These are phyloP conservation scores for Ceratobasidium sp. DNA, from an alignment of 1,284 basidiomycete genomes.

Conservation along the genomic window DNA sequence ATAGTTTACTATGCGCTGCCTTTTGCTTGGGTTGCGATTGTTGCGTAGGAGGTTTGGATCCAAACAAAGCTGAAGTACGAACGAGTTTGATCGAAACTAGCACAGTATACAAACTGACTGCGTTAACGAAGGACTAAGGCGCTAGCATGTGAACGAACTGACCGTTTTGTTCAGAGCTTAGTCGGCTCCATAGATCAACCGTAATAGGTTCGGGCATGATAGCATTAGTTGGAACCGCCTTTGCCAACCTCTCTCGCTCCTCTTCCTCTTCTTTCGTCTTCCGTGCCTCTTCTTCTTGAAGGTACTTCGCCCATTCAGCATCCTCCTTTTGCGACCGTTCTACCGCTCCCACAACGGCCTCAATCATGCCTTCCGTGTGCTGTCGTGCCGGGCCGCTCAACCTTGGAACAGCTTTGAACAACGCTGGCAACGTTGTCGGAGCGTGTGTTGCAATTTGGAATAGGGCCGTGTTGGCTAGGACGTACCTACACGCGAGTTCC, in stretches of 20 bases:
- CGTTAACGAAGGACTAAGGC: neutral
- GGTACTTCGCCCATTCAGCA: neutral
- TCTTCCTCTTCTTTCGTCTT: neutral
- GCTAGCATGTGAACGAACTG: neutral
- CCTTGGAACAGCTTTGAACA: slow-evolving; percentile 26
- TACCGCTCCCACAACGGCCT: slow-evolving; percentile 13
- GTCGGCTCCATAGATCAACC: slow-evolving; percentile 25
- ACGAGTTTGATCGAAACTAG: neutral
- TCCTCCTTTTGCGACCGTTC: neutral
- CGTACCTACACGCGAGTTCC: neutral
- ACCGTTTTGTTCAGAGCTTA: slow-evolving; percentile 1
- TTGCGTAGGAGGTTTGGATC: neutral
- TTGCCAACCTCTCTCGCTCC: neutral
- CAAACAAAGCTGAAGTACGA: slow-evolving; percentile 35
- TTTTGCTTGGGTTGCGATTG: slow-evolving; percentile 15
- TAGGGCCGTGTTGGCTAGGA: slow-evolving; percentile 33
- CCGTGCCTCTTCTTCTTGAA: neutral
- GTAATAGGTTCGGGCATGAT: neutral
- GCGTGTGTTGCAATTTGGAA: slow-evolving; percentile 37
- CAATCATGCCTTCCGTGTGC: slow-evolving; percentile 6
- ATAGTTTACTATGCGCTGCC: slow-evolving; percentile 24
- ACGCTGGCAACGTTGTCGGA: slow-evolving; percentile 6
- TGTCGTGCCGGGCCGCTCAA: slow-evolving; percentile 24
- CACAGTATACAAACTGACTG: neutral
- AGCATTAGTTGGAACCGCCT: neutral